A percentile compares a stretch with the other conserved stretches of the same genome.
Evolutionary conservation across 2,329 filamentous ascomycete species (phyloP).

Genomic region (Plenodomus biglobosus): DNA sequence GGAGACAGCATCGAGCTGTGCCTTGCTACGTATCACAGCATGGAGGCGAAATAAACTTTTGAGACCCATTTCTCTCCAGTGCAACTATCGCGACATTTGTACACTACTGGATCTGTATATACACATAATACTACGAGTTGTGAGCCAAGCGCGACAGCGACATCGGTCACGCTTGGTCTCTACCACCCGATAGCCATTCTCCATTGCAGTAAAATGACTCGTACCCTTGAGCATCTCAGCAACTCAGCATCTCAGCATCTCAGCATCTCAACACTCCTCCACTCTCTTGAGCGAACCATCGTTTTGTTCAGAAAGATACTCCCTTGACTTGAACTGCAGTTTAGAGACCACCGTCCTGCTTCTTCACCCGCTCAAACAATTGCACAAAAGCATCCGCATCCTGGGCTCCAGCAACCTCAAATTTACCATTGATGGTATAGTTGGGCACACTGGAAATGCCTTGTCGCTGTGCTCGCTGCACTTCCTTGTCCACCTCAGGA

Average conservation of each 20-base stretch:
- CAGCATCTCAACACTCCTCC: too few species aligned
- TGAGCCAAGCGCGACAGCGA: background rate
- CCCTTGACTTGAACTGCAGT: background rate
- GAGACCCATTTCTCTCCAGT: background rate
- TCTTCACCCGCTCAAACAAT: slow-evolving; percentile 64
- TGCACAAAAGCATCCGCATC: slow-evolving; percentile 67
- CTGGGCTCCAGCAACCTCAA: slow-evolving; percentile 71
- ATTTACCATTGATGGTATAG: slow-evolving; percentile 70
- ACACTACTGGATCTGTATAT: too few species aligned
- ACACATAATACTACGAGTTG: background rate
- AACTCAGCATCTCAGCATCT: too few species aligned
- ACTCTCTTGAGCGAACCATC: background rate
- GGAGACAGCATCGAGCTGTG: background rate
- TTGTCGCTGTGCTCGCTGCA: slow-evolving; percentile 48
- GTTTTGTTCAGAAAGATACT: background rate
- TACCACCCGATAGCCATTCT: too few species aligned
- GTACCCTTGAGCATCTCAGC: background rate
- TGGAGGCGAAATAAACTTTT: background rate
- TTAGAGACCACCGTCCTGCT: slow-evolving; percentile 33
- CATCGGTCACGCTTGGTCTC: background rate
- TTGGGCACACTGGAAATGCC: slow-evolving; percentile 71
- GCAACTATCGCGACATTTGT: background rate
- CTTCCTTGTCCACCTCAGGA: slow-evolving; percentile 51
- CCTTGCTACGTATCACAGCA: background rate
- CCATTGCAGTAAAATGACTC: too few species aligned